Evolutionary conservation across 805 yeast genomes (phyloP).

Genomic region (Metschnikowia borealis): DNA sequence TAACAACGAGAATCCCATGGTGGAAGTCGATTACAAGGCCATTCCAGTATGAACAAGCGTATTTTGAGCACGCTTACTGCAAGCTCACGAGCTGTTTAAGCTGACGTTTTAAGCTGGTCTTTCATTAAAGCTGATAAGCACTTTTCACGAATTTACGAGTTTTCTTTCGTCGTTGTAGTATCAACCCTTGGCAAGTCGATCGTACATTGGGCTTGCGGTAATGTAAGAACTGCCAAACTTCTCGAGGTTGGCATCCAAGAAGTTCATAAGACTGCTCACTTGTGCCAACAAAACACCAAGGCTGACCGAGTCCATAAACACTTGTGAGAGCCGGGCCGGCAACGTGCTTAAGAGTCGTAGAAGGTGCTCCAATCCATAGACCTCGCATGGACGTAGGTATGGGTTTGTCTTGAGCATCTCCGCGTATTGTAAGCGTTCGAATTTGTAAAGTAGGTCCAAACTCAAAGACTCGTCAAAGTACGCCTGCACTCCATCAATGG

Average conservation of each 20-base stretch:
- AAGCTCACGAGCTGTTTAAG: too few species aligned
- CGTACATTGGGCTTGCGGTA: slow-evolving; percentile 38
- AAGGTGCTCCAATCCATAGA: slow-evolving; percentile 79
- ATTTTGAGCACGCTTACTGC: too few species aligned
- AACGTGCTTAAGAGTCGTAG: slow-evolving; percentile 70
- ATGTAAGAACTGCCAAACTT: slow-evolving; percentile 33
- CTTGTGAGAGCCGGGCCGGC: slow-evolving; percentile 78
- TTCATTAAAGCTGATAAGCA: background rate
- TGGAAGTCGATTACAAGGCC: slow-evolving; percentile 63
- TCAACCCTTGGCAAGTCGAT: slow-evolving; percentile 22
- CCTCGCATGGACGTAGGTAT: slow-evolving; percentile 6
- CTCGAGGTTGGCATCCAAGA: slow-evolving; percentile 43
- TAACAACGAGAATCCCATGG: slow-evolving; percentile 62
- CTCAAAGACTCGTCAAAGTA: slow-evolving; percentile 77
- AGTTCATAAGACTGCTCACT: slow-evolving; percentile 51
- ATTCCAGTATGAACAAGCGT: slow-evolving; percentile 30
- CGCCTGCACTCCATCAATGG: slow-evolving; percentile 60
- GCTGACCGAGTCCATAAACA: slow-evolving; percentile 78
- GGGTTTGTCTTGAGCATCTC: slow-evolving; percentile 20
- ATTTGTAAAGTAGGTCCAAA: slow-evolving; percentile 64
- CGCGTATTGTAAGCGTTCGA: slow-evolving; percentile 71
- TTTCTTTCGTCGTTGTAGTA: background rate
- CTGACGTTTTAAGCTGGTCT: background rate
- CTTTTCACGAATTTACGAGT: background rate
- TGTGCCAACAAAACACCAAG: slow-evolving; percentile 51